Evolutionary conservation across 768 basidiomycete genomes (phyloP), one percentile per base, ranked within the genome.

Genomic region (Fistulinella prunicolor): DNA sequence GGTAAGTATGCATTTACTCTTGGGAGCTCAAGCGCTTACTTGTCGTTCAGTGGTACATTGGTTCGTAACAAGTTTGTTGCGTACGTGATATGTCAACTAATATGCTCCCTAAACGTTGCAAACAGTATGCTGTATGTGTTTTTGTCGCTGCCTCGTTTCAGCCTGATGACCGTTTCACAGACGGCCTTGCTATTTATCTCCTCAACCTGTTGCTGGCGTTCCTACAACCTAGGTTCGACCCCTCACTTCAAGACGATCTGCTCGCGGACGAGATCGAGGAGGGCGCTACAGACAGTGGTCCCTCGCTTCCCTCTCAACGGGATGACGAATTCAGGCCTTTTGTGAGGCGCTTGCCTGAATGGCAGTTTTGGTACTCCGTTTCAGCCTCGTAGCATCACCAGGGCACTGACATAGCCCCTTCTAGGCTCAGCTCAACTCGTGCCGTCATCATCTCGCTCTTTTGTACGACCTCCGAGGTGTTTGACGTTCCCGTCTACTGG

Each of bases 291-390:
- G 80, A 77, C 23, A 64, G 65, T 5, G 76, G 75, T 4, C 70
- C 73, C 32, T 76, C 83, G 2, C 76, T 89, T 21, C 89, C 88
- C 10, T 73, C 73, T 13, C 58, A 82, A 71, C 70, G 83, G 42
- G 95, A 99, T 62, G 96, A 97, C 54, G 96, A 99, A 62, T 98
- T 99, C 71, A 75, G 94, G 51, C 96, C 96, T 6, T 99, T 99
- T 67, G 94, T 99, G 49, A 76, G 96, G 56, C 76, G 96, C 47
- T 72, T 99, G 53, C 96, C 96, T 28, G 93, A 95, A 72, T 95
- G 93, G 90, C 89, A 94, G 65, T 94, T 94, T 68, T 95, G 93
- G 92, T 90, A 56, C 56, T 78, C 22, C n/a, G 2, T 35, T 6
- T 35, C 13, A 7, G 6, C 9, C n/a, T 17, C 19, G 8, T 38